Percentiles rank a stretch among this genome's conserved stretches.
phyloP scores from a whole-genome alignment of 2,329 filamentous ascomycete genomes.

The Trichoderma oligosporum region DNA sequence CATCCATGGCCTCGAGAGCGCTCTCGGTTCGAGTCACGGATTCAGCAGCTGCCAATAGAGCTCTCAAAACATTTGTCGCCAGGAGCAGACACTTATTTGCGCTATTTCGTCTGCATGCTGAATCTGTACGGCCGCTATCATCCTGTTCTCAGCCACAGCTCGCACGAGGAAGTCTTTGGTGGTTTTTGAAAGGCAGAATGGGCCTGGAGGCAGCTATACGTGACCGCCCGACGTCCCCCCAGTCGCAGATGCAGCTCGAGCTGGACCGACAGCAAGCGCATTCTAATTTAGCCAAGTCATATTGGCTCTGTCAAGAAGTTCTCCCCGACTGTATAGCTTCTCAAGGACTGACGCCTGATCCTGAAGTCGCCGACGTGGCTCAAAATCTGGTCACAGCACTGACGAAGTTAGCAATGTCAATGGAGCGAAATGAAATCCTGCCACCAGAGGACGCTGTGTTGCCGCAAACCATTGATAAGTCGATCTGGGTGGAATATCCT shows the following conservation, averaged over 20 bases:
- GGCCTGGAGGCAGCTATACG: conserved; percentile 70
- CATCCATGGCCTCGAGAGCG: conserved; percentile 30
- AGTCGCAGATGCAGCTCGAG: conserved; percentile 52
- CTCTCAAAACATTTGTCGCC: conserved; percentile 64
- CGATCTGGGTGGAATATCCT: conserved; percentile 78
- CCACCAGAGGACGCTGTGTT: conserved; percentile 65
- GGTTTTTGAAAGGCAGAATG: conserved; percentile 79
- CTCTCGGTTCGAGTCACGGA: conserved; percentile 43
- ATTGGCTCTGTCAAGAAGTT: conserved; percentile 68
- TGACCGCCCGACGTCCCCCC: conserved; percentile 51
- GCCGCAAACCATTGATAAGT: conserved; percentile 75
- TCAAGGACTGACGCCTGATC: conserved; percentile 40
- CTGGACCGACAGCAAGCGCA: conserved; percentile 70
- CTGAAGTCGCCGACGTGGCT: conserved; percentile 51
- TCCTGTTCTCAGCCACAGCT: conserved; percentile 63
- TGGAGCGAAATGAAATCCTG: conserved; percentile 78
- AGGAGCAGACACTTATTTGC: conserved; percentile 71
- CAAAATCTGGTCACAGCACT: conserved; percentile 60
- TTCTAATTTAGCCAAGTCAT: conserved; percentile 77
- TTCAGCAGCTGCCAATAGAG: conserved; percentile 55
- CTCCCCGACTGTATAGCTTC: conserved; percentile 48
- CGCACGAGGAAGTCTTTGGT: conserved; percentile 74
- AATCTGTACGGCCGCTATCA: conserved; percentile 64
- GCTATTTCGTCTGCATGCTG: conserved; percentile 73
- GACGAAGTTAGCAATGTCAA: conserved; percentile 72